Base-by-base conservation (phyloP, 176 grass and related monocot genomes). In the Musa schizocarpa region DNA sequence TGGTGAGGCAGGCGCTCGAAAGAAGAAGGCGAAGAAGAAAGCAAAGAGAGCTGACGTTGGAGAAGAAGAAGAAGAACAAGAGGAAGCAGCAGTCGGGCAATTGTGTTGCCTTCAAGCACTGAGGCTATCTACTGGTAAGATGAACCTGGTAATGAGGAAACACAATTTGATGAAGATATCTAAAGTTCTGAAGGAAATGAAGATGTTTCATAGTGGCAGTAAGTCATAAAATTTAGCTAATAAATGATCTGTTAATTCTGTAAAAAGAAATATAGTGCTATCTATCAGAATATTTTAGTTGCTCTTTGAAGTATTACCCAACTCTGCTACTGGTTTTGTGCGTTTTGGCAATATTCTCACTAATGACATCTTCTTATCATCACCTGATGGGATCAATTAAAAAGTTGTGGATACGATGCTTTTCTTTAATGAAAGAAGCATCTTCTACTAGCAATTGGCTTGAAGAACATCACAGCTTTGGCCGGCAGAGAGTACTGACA, bases 51-150 rank as follows among this genome's bases (percentile, higher is more conserved):
- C 26, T n/a, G 65, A 74, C 19, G 57, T 84, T 19, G 73, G 63
- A 43, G 64, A 70, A 25, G 79, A 68, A 25, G 79, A 68, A 17
- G 82, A 88, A 21, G 74, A 72, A 50, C 63, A 81, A 52, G 82
- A 76, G 2, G 80, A 80, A 0, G 78, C 58, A 21, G 73, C 81
- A 13, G 88, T 92, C 26, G 77, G 71, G 61, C 86, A 89, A 58
- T 66, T 99, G 25, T 99, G 95, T 77, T 99, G 95, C 81, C 80
- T 99, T 16, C 88, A 94, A 76, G 95, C 90, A 71, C 72, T 99
- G 67, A 94, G 84, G 76, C 82, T 99, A 55, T 94, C 90, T 13
- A 82, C 88, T 3, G 87, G 85, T 26, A 99, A 99, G 88, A 94
- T 94, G 88, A 92, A 84, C 56, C 85, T 94, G 1, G 86, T 90